Evolutionary conservation across 768 basidiomycete species (phyloP).

Genomic region (Russula ochroleuca): DNA sequence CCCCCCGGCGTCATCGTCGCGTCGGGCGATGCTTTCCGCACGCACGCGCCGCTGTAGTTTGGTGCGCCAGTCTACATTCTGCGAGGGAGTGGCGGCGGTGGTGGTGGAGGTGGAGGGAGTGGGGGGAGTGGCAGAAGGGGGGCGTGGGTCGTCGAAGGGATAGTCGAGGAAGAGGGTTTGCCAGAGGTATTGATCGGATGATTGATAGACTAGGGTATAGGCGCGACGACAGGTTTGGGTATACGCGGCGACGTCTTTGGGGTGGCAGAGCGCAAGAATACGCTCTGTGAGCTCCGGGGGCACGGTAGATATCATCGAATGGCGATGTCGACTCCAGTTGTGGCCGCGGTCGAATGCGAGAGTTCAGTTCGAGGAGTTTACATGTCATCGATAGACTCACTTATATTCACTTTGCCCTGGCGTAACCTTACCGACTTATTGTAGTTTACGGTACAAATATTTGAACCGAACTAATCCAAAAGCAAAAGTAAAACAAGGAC

Average conservation of each 20-base stretch:
- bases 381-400: no score
- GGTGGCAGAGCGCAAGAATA: slow-evolving; percentile 51
- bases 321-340: no score
- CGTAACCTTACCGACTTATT: no score
- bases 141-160: slow-evolving; percentile 64
- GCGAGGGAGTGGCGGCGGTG: background rate
- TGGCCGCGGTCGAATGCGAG: no score
- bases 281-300: slow-evolving; percentile 60
- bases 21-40: slow-evolving; percentile 18
- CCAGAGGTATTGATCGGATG: slow-evolving; percentile 61
- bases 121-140: background rate
- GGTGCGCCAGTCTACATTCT: slow-evolving; percentile 19
- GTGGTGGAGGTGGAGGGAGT: slow-evolving; percentile 9
- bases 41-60: slow-evolving; percentile 25
- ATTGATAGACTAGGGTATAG: slow-evolving; percentile 45
- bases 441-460: no score
- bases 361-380: no score
- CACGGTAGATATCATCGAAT: slow-evolving; percentile 31
- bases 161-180: slow-evolving; percentile 54
- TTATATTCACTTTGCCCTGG: no score
- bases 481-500: no score
- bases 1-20: background rate
- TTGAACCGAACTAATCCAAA: no score
- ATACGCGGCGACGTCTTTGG: slow-evolving; percentile 56
- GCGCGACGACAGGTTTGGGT: slow-evolving; percentile 51